These are phyloP conservation scores for Ampelomyces quisqualis DNA, from an alignment of 2,329 filamentous ascomycete species.

Conservation along the genomic window DNA sequence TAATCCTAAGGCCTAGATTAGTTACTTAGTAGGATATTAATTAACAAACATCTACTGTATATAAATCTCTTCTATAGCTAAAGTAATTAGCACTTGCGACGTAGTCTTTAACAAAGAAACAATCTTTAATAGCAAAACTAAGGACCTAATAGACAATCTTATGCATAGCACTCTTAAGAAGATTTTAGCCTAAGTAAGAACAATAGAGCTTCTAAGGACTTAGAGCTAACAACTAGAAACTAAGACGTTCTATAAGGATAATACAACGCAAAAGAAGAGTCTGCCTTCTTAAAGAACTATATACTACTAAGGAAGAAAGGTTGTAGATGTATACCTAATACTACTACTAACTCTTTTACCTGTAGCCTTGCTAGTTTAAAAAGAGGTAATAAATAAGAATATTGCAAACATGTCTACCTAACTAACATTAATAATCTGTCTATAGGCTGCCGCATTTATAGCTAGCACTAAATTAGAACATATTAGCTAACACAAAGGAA, in stretches of 20 bases:
- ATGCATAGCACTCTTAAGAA: conserved; percentile 7
- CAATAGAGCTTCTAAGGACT: conserved; percentile 1
- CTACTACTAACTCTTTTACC: neutral
- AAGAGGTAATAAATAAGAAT: neutral
- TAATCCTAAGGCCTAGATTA: conserved; percentile 6
- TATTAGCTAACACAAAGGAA: conserved; percentile 1
- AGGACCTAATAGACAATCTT: conserved; percentile 11
- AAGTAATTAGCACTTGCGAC: conserved; percentile 6
- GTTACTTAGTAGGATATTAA: conserved; percentile 8
- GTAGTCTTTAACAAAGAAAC: conserved; percentile 6
- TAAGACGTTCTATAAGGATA: conserved; percentile 2
- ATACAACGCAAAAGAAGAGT: neutral
- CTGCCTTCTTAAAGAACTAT: neutral
- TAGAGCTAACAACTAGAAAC: neutral
- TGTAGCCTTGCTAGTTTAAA: neutral
- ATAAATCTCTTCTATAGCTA: conserved; percentile 5
- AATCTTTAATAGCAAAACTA: conserved; percentile 6
- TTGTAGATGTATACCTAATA: neutral
- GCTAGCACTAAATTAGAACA: neutral
- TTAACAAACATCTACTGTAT: conserved; percentile 7
- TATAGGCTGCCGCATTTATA: conserved; percentile 5
- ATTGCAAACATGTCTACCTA: neutral
- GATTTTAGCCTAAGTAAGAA: conserved; percentile 3
- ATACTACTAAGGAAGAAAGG: conserved; percentile 3
- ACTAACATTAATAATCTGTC: neutral